phyloP scores from a whole-genome alignment of 768 basidiomycete species.

The Chalciporus chontae region DNA sequence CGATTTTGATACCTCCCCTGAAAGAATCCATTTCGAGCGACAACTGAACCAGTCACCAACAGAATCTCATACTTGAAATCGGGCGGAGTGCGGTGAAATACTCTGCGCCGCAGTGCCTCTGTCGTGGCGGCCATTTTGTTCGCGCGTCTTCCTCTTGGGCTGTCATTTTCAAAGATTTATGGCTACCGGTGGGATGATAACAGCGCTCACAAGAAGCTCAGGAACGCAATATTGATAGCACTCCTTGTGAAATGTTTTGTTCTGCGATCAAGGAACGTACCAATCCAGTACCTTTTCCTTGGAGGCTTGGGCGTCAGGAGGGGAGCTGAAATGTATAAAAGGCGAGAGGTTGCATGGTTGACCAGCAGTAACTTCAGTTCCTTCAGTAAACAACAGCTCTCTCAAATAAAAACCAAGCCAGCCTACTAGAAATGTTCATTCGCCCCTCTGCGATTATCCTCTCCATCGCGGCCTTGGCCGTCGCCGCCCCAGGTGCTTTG shows the following conservation, averaged over 20 bases:
- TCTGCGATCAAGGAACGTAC: background rate
- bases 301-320: background rate
- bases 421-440: slow-evolving; percentile 1
- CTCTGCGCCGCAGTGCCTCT: background rate
- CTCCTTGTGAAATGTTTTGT: background rate
- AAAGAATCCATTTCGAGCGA: too few relatives aligned
- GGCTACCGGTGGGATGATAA: background rate
- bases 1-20: too few relatives aligned
- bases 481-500: slow-evolving; percentile 6
- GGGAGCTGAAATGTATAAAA: background rate
- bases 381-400: too few relatives aligned
- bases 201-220: background rate
- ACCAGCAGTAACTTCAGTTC: background rate
- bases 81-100: background rate
- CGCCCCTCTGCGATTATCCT: slow-evolving; percentile 1
- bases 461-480: slow-evolving; percentile 5
- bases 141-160: background rate
- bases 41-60: too few relatives aligned
- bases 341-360: background rate
- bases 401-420: background rate
- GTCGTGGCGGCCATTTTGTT: background rate
- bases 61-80: too few relatives aligned
- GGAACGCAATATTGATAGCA: background rate
- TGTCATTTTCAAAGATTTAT: background rate
- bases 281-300: background rate